Evolutionary conservation across 2,329 filamentous ascomycete genomes (phyloP).

Genomic region (Arthrobotrys sphaeroides): DNA sequence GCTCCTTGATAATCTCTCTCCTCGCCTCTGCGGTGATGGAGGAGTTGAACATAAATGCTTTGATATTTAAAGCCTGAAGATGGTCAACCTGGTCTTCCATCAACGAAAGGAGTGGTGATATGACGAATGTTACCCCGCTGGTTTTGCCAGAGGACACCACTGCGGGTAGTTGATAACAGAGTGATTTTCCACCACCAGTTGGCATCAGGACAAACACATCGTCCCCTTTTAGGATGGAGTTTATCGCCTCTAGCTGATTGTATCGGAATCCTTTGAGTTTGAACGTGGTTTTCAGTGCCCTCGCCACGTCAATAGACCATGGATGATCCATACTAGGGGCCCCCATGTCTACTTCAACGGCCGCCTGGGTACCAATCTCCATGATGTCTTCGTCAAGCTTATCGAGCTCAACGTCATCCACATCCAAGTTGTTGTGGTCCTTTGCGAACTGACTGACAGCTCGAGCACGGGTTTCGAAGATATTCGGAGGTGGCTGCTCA

Average conservation of each 20-base stretch:
- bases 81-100: slow-evolving; percentile 98
- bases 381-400: slow-evolving; percentile 39
- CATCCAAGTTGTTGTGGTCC: neutral
- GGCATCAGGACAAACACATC: slow-evolving; percentile 98
- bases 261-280: slow-evolving; percentile 84
- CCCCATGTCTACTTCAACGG: slow-evolving; percentile 50
- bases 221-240: slow-evolving; percentile 84
- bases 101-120: slow-evolving; percentile 92
- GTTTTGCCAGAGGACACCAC: slow-evolving; percentile 83
- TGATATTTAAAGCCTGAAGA: slow-evolving; percentile 76
- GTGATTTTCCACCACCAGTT: slow-evolving; percentile 93
- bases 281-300: slow-evolving; percentile 82
- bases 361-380: slow-evolving; percentile 47
- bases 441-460: slow-evolving; percentile 39
- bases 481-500: slow-evolving; percentile 45
- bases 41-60: slow-evolving; percentile 83
- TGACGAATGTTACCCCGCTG: slow-evolving; percentile 85
- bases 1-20: slow-evolving; percentile 71
- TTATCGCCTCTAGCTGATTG: slow-evolving; percentile 95
- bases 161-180: slow-evolving; percentile 95
- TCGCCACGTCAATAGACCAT: slow-evolving; percentile 88
- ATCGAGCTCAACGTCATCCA: neutral
- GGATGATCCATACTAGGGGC: slow-evolving; percentile 68
- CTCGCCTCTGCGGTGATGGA: slow-evolving; percentile 74
- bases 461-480: slow-evolving; percentile 30